Conservation (phyloP, 163 green algal genomes). For the Picocystis sp. region DNA sequence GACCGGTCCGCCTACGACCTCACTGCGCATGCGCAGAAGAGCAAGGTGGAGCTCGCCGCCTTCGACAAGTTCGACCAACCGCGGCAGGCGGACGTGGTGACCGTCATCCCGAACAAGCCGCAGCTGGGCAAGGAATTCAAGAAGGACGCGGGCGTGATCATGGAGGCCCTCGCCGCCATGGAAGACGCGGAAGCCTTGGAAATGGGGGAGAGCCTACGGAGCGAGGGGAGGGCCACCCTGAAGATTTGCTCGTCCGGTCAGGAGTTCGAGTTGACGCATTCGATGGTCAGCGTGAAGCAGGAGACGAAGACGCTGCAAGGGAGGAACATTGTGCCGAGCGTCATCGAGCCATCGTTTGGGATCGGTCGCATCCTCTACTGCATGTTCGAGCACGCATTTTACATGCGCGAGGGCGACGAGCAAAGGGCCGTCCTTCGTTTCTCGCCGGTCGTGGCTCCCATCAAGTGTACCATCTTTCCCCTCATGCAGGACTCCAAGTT, state of each 20-base stretch:
- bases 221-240: slow-evolving; percentile 21
- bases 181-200: slow-evolving; percentile 38
- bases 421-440: slow-evolving; percentile 71
- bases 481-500: slow-evolving; percentile 40
- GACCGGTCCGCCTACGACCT: slow-evolving; percentile 91
- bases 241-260: slow-evolving; percentile 16
- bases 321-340: slow-evolving; percentile 60
- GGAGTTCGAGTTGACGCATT: slow-evolving; percentile 18
- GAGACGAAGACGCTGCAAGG: slow-evolving; percentile 36
- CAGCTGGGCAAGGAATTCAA: slow-evolving; percentile 79
- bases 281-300: slow-evolving; percentile 52
- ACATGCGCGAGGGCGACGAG: slow-evolving; percentile 44
- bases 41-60: slow-evolving; percentile 20
- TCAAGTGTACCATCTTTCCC: slow-evolving; percentile 94
- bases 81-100: slow-evolving; percentile 11
- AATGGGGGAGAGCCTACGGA: slow-evolving; percentile 46
- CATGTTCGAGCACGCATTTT: slow-evolving; percentile 95
- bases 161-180: slow-evolving; percentile 42
- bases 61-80: slow-evolving; percentile 63
- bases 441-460: slow-evolving; percentile 69
- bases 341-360: slow-evolving; percentile 98
- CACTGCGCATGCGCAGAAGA: slow-evolving; percentile 33
- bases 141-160: slow-evolving; percentile 63
- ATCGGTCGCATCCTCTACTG: slow-evolving; percentile 97
- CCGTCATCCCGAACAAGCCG: slow-evolving; percentile 64